Evolutionary conservation across 352 stramenopile species (phyloP).

Genomic region (Globisporangium middletonii): DNA sequence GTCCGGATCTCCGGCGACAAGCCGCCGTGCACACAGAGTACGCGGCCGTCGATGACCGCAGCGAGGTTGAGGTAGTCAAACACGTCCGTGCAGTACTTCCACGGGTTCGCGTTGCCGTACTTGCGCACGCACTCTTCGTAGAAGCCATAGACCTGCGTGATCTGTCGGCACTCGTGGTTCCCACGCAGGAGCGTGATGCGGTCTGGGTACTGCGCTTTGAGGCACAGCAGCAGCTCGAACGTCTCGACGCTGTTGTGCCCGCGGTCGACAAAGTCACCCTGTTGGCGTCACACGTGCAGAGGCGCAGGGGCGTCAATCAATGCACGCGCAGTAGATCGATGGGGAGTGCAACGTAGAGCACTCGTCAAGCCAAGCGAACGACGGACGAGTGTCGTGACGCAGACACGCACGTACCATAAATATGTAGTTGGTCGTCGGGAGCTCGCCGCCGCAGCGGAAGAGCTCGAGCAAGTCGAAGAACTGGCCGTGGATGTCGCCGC

Average conservation of each 20-base stretch:
- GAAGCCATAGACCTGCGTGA: slow-evolving; percentile 97
- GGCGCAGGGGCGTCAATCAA: not conserved
- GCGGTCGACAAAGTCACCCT: slow-evolving; percentile 89
- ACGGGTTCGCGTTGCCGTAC: slow-evolving; percentile 95
- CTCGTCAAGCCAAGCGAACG: not conserved
- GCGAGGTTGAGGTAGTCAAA: slow-evolving; percentile 96
- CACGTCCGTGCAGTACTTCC: slow-evolving; percentile 95
- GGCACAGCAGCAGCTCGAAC: slow-evolving; percentile 83
- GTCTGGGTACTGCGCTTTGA: slow-evolving; percentile 85
- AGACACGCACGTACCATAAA: slow-evolving; percentile 64
- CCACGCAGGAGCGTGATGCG: slow-evolving; percentile 84
- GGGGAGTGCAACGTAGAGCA: too few species aligned
- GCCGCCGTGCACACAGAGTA: slow-evolving; percentile 94
- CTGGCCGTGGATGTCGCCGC: slow-evolving; percentile 88
- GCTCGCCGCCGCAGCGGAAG: slow-evolving; percentile 80
- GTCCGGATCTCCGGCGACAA: slow-evolving; percentile 93
- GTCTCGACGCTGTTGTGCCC: slow-evolving; percentile 89
- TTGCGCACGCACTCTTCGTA: slow-evolving; percentile 97
- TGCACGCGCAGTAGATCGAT: not conserved
- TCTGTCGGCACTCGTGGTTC: slow-evolving; percentile 92
- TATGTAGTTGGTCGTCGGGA: slow-evolving; percentile 87
- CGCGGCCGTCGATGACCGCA: slow-evolving; percentile 90
- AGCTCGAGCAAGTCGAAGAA: slow-evolving; percentile 88
- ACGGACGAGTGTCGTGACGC: not conserved
- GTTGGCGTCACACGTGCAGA: slow-evolving; percentile 9